Evolutionary conservation across 352 stramenopile species (phyloP).

Genomic region (Globisporangium irregulare): DNA sequence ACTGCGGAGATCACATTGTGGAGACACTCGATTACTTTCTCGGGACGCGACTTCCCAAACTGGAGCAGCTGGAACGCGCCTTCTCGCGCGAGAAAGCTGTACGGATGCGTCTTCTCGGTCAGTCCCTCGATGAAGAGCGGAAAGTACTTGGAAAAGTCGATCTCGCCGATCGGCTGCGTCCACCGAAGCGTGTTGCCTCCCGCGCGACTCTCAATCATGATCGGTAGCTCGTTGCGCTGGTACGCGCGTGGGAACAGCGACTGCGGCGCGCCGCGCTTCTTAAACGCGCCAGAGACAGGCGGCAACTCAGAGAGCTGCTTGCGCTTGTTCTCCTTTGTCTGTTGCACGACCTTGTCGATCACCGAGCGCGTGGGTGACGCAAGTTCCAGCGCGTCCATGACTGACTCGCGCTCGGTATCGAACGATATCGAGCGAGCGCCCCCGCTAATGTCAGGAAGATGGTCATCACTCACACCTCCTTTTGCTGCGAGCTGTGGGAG

Average conservation of each 20-base stretch:
- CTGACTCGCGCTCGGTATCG: constrained; percentile 36
- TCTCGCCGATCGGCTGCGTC: constrained; percentile 48
- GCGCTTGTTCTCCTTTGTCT: constrained; percentile 39
- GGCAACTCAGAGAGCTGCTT: constrained; percentile 33
- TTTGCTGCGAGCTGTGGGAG: constrained; percentile 5
- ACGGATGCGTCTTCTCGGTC: constrained; percentile 67
- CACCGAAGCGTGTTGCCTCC: constrained; percentile 57
- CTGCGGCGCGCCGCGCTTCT: constrained; percentile 33
- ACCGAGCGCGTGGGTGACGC: constrained; percentile 56
- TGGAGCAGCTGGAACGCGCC: constrained; percentile 80
- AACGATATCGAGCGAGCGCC: constrained; percentile 36
- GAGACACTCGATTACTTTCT: constrained; percentile 66
- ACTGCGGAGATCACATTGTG: constrained; percentile 64
- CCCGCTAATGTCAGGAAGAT: neutral
- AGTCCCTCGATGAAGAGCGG: constrained; percentile 92
- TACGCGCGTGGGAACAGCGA: constrained; percentile 64
- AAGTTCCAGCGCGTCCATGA: constrained; percentile 53
- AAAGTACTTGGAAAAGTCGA: constrained; percentile 88
- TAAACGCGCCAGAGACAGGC: constrained; percentile 54
- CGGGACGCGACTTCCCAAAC: constrained; percentile 55
- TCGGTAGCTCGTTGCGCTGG: constrained; percentile 58
- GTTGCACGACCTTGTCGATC: constrained; percentile 49
- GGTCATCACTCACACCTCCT: neutral
- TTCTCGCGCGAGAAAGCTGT: constrained; percentile 78
- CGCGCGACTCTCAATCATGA: constrained; percentile 56